Conservation (phyloP, 257 asterid genomes). For the Solanum bulbocastanum region DNA sequence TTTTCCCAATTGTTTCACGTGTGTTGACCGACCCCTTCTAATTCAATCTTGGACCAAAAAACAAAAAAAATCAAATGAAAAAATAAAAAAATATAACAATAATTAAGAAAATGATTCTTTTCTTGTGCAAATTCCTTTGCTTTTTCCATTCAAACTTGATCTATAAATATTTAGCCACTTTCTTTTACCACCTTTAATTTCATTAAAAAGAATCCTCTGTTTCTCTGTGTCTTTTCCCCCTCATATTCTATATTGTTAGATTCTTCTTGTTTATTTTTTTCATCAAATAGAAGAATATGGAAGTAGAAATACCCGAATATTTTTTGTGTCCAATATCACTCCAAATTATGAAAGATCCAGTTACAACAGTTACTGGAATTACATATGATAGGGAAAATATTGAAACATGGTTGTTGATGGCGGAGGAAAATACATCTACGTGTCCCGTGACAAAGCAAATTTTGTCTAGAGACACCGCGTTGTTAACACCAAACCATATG, state of each 20-base stretch:
- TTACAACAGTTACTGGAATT: conserved; percentile 74
- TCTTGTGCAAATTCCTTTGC: not conserved
- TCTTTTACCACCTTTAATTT: conserved; percentile 20
- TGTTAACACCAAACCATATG: conserved; percentile 82
- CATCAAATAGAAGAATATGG: conserved; percentile 15
- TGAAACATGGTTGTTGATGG: conserved; percentile 51
- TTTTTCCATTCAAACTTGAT: conserved; percentile 13
- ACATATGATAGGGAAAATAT: conserved; percentile 84
- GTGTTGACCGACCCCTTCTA: not conserved
- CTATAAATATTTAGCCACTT: conserved; percentile 19
- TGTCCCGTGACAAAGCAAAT: conserved; percentile 78
- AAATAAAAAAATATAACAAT: not conserved
- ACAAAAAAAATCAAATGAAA: not conserved
- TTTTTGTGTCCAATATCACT: conserved; percentile 88
- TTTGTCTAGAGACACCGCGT: conserved; percentile 30
- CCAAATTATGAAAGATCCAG: conserved; percentile 88
- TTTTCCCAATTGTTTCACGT: not conserved
- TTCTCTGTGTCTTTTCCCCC: not conserved
- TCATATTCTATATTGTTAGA: not conserved
- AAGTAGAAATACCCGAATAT: conserved; percentile 64
- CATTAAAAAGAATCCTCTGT: not conserved
- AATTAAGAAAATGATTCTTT: not conserved
- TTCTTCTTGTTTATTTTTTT: not conserved
- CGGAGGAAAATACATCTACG: conserved; percentile 5
- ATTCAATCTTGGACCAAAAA: not conserved